Conservation (phyloP, 805 yeast genomes). For the Vanderwaltozyma tropicalis region DNA sequence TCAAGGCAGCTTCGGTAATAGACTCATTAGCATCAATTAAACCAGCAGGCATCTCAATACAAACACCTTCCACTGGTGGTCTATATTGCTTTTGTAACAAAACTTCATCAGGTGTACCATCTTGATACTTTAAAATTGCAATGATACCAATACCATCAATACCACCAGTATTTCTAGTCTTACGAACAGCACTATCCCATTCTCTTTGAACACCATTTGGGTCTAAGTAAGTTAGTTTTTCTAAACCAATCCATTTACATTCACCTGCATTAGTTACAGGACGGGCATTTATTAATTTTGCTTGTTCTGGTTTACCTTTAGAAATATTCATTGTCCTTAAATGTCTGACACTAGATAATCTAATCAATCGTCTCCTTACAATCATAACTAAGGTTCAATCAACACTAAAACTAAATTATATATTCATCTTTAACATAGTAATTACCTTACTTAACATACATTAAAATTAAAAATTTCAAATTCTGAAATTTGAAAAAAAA, state of each 20-base stretch:
- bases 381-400: no score
- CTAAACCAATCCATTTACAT: constrained; percentile 59
- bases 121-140: constrained; percentile 48
- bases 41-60: constrained; percentile 94
- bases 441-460: no score
- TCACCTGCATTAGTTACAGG: constrained; percentile 31
- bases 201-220: constrained; percentile 60
- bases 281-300: constrained; percentile 25
- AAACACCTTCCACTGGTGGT: constrained; percentile 82
- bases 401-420: no score
- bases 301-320: constrained; percentile 30
- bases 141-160: constrained; percentile 89
- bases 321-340: constrained; percentile 9
- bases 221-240: constrained; percentile 58
- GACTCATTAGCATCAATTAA: constrained; percentile 77
- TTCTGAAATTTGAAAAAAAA: no score
- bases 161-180: constrained; percentile 49
- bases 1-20: constrained; percentile 66
- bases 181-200: constrained; percentile 87
- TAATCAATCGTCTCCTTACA: neutral
- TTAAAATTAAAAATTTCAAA: no score
- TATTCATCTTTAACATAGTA: no score
- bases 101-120: constrained; percentile 39
- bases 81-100: constrained; percentile 83
- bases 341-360: neutral